Base-by-base conservation (phyloP, 345 rosid genomes). In the Lepidium didymum region DNA sequence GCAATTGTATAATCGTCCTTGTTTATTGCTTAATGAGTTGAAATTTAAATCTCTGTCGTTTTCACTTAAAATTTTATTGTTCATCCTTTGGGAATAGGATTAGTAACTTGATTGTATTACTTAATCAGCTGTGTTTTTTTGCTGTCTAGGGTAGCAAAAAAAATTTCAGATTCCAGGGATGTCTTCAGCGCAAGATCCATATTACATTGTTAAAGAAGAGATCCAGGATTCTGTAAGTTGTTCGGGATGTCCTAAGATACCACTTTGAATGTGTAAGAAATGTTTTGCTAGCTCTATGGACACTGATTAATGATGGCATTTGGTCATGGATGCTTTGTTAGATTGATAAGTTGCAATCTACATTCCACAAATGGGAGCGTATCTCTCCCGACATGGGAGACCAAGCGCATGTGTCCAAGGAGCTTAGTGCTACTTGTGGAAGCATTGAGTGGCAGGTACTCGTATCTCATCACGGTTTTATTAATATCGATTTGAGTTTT, bases 141-240 rank as follows among this genome's bases (percentile, higher is more conserved):
- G 42, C 36, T 62, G 29, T 68, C 25, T 27, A 68, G 59, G 56
- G 49, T 25, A 54, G 29, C n/a, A 37, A 2, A 56, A 14, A 14
- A 3, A 38, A 11, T 44, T 56, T 61, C 5, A 29, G 56, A 21
- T 72, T 47, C 4, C 27, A 19, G 27, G 43, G 70, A 95, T 95
- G 99, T 87, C 97, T 74, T 89, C 96, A 5, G 96, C 97, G 11
- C 97, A 91, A 79, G 99, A 95, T 84, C 99, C 99, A 0, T 95
- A 91, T 67, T 87, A 95, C 68, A 91, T 91, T 50, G 99, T 91
- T 62, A 91, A 89, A 80, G 99, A 95, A 84, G 97, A 95, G 84
- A 90, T 89, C 72, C 98, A 95, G 75, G 94, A 86, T 47, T 89
- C 97, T 77, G 99, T 95, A 84, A 82, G 97, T 82, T 53, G 27